Evolutionary conservation across 2,329 filamentous ascomycete genomes (phyloP), one percentile per base, ranked within the genome.

Genomic region (Westerdykella aurantiaca): DNA sequence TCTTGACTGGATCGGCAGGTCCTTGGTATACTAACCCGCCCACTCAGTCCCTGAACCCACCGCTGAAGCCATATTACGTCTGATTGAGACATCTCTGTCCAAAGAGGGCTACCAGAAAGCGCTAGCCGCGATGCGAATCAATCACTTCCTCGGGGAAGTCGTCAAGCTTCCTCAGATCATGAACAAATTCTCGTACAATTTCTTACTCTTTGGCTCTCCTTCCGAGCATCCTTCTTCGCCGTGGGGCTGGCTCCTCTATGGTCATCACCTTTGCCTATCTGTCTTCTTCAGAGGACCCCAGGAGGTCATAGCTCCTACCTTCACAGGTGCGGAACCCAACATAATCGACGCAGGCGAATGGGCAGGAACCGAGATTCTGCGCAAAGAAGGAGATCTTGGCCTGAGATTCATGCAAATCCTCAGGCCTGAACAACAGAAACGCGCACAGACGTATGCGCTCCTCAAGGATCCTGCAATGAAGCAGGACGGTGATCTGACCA

Each of bases 251-350:
- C 78, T 80, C 0, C 80, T 88, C 56, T 91, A 88, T 66, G 86
- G 86, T 6, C 86, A 91, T 61, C 86, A 91, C 54, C 72, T 91
- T 2, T 88, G 84, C 52, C 73, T 90, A 2, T 82, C 82, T 55
- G 74, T 85, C 17, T 85, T 89, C 58, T 73, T 89, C 43, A 77
- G 82, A 57, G 72, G 72, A 25, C 66, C 69, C 0, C 82, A 88
- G 61, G 81, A 88, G 39, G 70, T 88, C 37, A 72, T 88, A 2
- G 81, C 79, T 0, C 86, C 86, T 0, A 86, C 82, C 68, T 91
- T 91, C 66, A 88, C 84, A 0, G 86, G 86, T 43, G 86, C 86
- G 0, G 86, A 91, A 65, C 86, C 86, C 0, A 88, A 90, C 55
- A 57, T 82, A 31, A 85, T 89, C 53, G 85, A 89, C 51, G 64